Evolutionary conservation across 2,329 filamentous ascomycete species (phyloP).

Genomic region (Raffaelea arxii): DNA sequence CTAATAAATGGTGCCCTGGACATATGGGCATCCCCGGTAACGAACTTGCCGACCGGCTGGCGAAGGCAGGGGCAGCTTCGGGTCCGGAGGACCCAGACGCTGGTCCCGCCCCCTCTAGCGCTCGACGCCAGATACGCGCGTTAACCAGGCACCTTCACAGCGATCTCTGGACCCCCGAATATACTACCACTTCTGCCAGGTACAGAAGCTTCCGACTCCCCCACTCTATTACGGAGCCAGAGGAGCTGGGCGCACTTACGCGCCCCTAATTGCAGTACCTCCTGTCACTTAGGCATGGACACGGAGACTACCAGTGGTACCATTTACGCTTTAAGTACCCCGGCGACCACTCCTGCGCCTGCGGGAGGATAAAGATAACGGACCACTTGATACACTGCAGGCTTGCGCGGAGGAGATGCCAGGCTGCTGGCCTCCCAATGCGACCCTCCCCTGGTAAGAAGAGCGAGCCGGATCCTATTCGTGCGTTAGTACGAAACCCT

Average conservation of each 20-base stretch:
- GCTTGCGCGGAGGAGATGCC: constrained; percentile 14
- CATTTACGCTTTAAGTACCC: neutral
- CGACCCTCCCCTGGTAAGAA: too few species aligned
- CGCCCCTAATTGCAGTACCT: neutral
- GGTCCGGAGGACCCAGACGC: neutral
- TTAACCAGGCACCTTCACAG: neutral
- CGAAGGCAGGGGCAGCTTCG: neutral
- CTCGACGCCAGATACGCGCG: neutral
- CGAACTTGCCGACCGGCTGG: neutral
- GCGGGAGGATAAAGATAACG: neutral
- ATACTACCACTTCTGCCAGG: neutral
- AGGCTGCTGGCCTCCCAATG: too few species aligned
- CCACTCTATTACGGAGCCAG: too few species aligned
- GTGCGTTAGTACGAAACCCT: too few species aligned
- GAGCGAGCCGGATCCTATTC: too few species aligned
- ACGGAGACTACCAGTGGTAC: neutral
- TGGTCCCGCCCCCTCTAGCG: neutral
- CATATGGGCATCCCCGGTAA: neutral
- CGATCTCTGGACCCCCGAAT: neutral
- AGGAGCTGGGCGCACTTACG: too few species aligned
- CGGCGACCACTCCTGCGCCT: neutral
- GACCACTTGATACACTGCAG: neutral
- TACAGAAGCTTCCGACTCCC: neutral
- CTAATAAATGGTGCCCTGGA: neutral
- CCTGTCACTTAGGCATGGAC: neutral